A percentile compares a stretch with the other conserved stretches of the same genome.
phyloP scores from a whole-genome alignment of 2,329 filamentous ascomycete genomes.

The Mycogone perniciosa region DNA sequence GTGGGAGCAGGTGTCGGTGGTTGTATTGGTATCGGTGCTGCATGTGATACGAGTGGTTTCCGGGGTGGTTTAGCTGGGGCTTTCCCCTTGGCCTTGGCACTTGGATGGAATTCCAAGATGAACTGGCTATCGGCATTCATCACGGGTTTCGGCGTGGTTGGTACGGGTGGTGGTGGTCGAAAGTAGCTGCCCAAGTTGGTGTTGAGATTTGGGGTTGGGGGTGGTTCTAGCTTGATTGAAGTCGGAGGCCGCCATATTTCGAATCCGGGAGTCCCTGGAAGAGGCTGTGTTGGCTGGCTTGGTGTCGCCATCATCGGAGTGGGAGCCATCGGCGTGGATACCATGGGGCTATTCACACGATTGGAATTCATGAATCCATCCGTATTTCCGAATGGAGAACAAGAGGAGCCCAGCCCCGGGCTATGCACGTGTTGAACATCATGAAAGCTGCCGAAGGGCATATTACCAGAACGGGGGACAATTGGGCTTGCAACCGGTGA shows the following conservation, averaged over 20 bases:
- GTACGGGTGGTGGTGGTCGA: constrained; percentile 35
- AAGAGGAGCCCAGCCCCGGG: constrained; percentile 21
- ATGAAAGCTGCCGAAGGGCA: constrained; percentile 28
- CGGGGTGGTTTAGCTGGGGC: constrained; percentile 27
- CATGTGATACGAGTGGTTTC: constrained; percentile 11
- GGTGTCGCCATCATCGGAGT: constrained; percentile 20
- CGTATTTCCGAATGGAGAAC: constrained; percentile 27
- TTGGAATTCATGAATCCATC: constrained; percentile 27
- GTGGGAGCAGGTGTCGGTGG: constrained; percentile 12
- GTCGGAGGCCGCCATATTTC: constrained; percentile 33
- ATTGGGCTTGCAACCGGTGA: constrained; percentile 28
- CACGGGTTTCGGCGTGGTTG: constrained; percentile 33
- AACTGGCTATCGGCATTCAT: constrained; percentile 30
- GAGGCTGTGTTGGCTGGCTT: constrained; percentile 14
- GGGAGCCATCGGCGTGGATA: constrained; percentile 16
- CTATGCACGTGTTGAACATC: constrained; percentile 24
- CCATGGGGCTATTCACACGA: constrained; percentile 23
- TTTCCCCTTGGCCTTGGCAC: constrained; percentile 28
- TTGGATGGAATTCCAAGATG: constrained; percentile 30
- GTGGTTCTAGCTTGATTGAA: constrained; percentile 21
- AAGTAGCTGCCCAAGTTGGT: constrained; percentile 24
- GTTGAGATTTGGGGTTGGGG: constrained; percentile 16
- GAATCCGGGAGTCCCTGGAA: constrained; percentile 32
- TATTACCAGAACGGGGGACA: constrained; percentile 22
- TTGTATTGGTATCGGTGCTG: constrained; percentile 16